Evolutionary conservation across 768 basidiomycete genomes (phyloP).

Genomic region (Auricularia cornea): DNA sequence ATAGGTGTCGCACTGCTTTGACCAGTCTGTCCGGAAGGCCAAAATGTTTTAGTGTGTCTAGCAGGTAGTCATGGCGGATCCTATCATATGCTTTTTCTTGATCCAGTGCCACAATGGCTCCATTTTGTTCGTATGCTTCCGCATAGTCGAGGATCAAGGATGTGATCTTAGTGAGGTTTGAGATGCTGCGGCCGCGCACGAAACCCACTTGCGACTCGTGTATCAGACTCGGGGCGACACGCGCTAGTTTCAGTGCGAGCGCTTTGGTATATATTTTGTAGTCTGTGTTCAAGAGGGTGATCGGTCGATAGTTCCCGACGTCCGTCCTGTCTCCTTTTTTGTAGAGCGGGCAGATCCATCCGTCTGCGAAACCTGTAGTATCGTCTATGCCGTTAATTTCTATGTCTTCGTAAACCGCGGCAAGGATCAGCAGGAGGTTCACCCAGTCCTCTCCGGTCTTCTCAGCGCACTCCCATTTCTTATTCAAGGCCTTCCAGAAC

Average conservation of each 20-base stretch:
- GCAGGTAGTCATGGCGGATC: slow-evolving; percentile 12
- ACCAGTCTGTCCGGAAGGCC: slow-evolving; percentile 12
- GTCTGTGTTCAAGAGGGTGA: slow-evolving; percentile 21
- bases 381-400: too few relatives aligned
- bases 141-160: slow-evolving; percentile 7
- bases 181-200: slow-evolving; percentile 8
- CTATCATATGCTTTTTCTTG: too few relatives aligned
- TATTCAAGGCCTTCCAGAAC: too few relatives aligned
- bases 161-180: slow-evolving; percentile 9
- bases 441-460: too few relatives aligned
- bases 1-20: slow-evolving; percentile 13
- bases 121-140: slow-evolving; percentile 10
- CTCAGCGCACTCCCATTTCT: too few relatives aligned
- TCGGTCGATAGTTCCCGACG: slow-evolving; percentile 15
- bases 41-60: slow-evolving; percentile 2
- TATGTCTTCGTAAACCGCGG: too few relatives aligned
- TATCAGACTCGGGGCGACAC: slow-evolving; percentile 11
- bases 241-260: slow-evolving; percentile 14
- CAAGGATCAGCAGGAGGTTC: too few relatives aligned
- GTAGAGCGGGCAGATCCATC: slow-evolving; percentile 11
- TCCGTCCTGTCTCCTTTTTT: slow-evolving; percentile 26
- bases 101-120: slow-evolving; percentile 4
- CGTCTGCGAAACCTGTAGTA: too few relatives aligned
- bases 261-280: slow-evolving; percentile 26
- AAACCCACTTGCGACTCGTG: slow-evolving; percentile 12